A percentile compares a stretch with the other conserved stretches of the same genome.
These are phyloP conservation scores for Botryotinia calthae DNA, from an alignment of 2,329 filamentous ascomycete genomes.

Conservation along the genomic window DNA sequence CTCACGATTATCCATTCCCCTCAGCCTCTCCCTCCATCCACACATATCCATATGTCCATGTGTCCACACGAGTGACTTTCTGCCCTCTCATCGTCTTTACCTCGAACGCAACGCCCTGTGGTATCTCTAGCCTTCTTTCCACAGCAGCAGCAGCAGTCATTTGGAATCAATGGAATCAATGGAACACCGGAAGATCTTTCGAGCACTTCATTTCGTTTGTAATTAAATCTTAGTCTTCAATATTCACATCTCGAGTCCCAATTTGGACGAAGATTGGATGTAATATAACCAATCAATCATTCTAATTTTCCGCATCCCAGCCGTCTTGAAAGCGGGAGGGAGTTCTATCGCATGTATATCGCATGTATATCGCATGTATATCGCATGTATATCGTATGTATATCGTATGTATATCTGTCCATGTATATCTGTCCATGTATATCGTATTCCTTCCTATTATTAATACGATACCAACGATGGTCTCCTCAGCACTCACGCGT, in stretches of 20 bases:
- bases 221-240: constrained; percentile 2
- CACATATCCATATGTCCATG: not conserved
- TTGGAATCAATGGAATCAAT: constrained; percentile 7
- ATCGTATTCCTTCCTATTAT: not conserved
- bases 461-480: fast-evolving
- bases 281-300: constrained; percentile 9
- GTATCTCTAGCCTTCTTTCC: not conserved
- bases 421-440: not conserved
- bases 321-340: not conserved
- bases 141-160: not conserved
- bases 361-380: not conserved
- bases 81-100: not conserved
- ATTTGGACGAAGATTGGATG: not conserved
- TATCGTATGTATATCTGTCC: no score
- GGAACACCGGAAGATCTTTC: constrained; percentile 11
- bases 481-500: not conserved
- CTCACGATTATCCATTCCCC: not conserved
- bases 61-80: not conserved
- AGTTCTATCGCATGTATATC: not conserved
- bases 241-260: not conserved
- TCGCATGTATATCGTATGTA: not conserved
- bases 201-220: constrained; percentile 12
- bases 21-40: not conserved
- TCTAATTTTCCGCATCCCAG: constrained; percentile 1
- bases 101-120: not conserved